A percentile compares a stretch with the other conserved stretches of the same genome.
Conservation (phyloP, 768 basidiomycete genomes). For the Mycena polygramma region DNA sequence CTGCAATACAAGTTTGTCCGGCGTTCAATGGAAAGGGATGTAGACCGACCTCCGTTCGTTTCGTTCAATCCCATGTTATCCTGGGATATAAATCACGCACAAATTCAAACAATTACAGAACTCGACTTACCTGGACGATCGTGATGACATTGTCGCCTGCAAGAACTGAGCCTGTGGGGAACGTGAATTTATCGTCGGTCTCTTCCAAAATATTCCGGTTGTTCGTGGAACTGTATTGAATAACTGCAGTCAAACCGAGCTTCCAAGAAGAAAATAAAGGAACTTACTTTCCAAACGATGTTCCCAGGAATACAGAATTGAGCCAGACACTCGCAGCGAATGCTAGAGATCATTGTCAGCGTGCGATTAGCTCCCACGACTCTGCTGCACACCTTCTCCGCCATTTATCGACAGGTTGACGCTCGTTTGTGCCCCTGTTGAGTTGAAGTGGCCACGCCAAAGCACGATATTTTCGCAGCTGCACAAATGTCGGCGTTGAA, state of each 20-base stretch:
- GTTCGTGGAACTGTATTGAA: slow-evolving; percentile 69
- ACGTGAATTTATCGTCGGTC: slow-evolving; percentile 74
- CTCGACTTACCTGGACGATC: slow-evolving; percentile 71
- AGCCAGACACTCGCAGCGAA: slow-evolving; percentile 90
- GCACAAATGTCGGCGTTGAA: slow-evolving; percentile 1
- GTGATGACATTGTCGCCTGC: slow-evolving; percentile 82
- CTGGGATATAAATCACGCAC: slow-evolving; percentile 47
- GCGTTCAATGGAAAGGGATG: neutral
- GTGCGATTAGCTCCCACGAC: neutral
- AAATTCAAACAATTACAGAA: neutral
- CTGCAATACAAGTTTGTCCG: slow-evolving; percentile 39
- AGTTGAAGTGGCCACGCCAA: slow-evolving; percentile 86
- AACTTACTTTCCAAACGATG: slow-evolving; percentile 80
- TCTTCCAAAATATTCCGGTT: slow-evolving; percentile 72
- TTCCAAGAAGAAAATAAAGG: neutral
- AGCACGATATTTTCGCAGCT: slow-evolving; percentile 88
- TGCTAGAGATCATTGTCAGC: slow-evolving; percentile 52
- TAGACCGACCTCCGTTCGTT: slow-evolving; percentile 57
- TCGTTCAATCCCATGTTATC: slow-evolving; percentile 88
- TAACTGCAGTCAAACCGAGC: too few species aligned
- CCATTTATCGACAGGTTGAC: slow-evolving; percentile 87
- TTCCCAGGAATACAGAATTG: slow-evolving; percentile 78
- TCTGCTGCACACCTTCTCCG: slow-evolving; percentile 66
- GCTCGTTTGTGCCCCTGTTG: slow-evolving; percentile 69
- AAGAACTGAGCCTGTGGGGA: slow-evolving; percentile 68